Conservation (phyloP, 768 basidiomycete genomes). For the Collybiopsis confluens region DNA sequence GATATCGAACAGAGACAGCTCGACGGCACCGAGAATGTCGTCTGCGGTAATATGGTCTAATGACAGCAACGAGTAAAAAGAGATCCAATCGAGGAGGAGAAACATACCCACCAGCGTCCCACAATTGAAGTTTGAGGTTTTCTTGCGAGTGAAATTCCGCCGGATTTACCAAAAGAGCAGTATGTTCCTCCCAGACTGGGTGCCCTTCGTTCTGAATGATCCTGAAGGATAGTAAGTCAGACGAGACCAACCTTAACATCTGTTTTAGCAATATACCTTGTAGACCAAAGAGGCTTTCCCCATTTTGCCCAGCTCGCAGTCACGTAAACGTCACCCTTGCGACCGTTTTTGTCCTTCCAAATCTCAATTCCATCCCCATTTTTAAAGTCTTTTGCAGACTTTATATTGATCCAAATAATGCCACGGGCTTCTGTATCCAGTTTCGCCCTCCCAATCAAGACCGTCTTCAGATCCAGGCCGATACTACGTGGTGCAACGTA, state of each 20-base stretch:
- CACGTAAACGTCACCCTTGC: conserved; percentile 51
- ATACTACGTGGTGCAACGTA: conserved; percentile 72
- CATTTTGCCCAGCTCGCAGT: conserved; percentile 62
- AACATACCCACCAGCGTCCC: conserved; percentile 56
- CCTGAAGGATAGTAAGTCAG: conserved; percentile 19
- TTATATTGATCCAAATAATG: conserved; percentile 61
- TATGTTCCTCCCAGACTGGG: conserved; percentile 70
- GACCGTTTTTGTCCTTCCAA: conserved; percentile 23
- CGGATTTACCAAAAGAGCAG: conserved; percentile 54
- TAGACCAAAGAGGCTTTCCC: conserved; percentile 66
- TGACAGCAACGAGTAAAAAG: not conserved
- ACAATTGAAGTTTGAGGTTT: conserved; percentile 57
- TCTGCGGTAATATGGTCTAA: conserved; percentile 42
- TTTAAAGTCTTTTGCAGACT: conserved; percentile 51
- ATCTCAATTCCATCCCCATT: conserved; percentile 31
- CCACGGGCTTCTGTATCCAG: conserved; percentile 66
- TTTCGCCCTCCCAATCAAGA: conserved; percentile 55
- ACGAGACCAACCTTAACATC: not conserved
- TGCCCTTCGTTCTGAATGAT: conserved; percentile 60
- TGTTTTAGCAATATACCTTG: too few species aligned
- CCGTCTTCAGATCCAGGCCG: conserved; percentile 62
- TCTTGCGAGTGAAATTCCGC: conserved; percentile 69
- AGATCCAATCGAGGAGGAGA: not conserved
- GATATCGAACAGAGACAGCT: conserved; percentile 33
- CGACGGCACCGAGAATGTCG: conserved; percentile 46